A percentile compares a stretch with the other conserved stretches of the same genome.
These are phyloP conservation scores for Hyaloraphidium curvatum DNA, from an alignment of 192 early-diverging fungal genomes.

Conservation along the genomic window DNA sequence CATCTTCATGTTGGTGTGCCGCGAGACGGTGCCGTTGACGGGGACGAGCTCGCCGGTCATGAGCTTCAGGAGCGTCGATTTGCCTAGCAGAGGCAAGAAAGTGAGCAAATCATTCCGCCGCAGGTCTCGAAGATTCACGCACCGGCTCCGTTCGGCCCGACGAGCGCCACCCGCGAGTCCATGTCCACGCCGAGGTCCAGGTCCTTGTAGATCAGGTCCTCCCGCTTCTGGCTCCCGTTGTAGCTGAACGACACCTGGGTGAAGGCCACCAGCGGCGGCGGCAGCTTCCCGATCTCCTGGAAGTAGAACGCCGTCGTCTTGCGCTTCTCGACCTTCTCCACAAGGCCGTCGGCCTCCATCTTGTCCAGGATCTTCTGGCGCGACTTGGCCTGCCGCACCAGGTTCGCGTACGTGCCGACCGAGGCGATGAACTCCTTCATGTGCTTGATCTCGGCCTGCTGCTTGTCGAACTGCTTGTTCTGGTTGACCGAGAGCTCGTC, in stretches of 20 bases:
- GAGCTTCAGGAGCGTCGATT: conserved; percentile 93
- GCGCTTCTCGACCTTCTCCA: conserved; percentile 76
- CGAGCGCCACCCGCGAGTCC: conserved; percentile 94
- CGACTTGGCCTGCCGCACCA: conserved; percentile 95
- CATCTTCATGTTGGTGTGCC: conserved; percentile 84
- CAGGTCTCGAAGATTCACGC: too few species aligned
- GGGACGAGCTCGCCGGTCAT: conserved; percentile 79
- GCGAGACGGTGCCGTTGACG: too few species aligned
- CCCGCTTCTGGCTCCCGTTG: conserved; percentile 52
- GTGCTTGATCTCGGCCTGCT: conserved; percentile 97
- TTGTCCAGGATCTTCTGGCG: conserved; percentile 99
- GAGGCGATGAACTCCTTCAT: conserved; percentile 98
- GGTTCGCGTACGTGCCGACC: conserved; percentile 97
- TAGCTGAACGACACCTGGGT: conserved; percentile 86
- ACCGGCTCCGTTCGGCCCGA: conserved; percentile 89
- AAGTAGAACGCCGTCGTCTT: conserved; percentile 73
- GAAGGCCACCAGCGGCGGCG: conserved; percentile 87
- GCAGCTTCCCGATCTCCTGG: conserved; percentile 65
- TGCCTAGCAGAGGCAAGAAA: too few species aligned
- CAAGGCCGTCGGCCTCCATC: conserved; percentile 95
- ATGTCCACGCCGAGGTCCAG: conserved; percentile 91
- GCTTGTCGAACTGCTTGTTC: conserved; percentile 97
- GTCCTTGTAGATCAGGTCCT: conserved; percentile 70
- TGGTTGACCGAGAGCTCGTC: conserved; percentile 93
- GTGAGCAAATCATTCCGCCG: too few species aligned